Evolutionary conservation across 495 filamentous ascomycete species (phyloP).

Genomic region (Penicillium cosmopolitanum): DNA sequence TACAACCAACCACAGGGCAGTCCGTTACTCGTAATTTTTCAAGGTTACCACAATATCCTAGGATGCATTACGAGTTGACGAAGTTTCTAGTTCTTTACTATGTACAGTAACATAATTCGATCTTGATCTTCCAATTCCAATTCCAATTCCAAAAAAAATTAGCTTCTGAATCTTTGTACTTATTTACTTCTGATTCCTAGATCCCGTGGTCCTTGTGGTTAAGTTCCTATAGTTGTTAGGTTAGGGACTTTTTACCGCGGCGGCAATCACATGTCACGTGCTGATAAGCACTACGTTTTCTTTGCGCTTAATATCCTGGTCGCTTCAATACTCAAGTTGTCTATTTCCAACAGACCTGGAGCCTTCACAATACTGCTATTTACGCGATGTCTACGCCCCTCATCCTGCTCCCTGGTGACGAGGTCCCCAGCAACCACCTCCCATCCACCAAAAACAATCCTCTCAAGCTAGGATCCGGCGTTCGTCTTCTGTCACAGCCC

Average conservation of each 20-base stretch:
- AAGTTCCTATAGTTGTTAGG: no score
- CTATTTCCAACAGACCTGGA: not conserved
- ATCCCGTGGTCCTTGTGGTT: no score
- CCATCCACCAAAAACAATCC: conserved; percentile 66
- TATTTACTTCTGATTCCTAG: no score
- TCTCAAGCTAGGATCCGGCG: conserved; percentile 83
- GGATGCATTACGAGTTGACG: no score
- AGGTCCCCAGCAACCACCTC: conserved; percentile 60
- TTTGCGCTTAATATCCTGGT: not conserved
- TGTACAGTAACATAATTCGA: no score
- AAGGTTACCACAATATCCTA: not conserved
- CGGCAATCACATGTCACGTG: not conserved
- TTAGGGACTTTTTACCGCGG: no score
- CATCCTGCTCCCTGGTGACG: conserved; percentile 78
- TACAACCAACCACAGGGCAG: conserved; percentile 5
- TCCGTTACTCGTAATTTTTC: not conserved
- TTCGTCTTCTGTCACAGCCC: conserved; percentile 53
- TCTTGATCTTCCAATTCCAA: no score
- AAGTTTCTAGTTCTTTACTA: no score
- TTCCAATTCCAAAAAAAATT: no score
- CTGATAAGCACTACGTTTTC: not conserved
- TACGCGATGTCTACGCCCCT: conserved; percentile 49
- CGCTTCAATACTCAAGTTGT: conserved; percentile 5
- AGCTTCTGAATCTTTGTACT: no score
- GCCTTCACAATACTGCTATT: not conserved